Conservation (phyloP, 2,329 filamentous ascomycete species). For the Claviceps citrina region DNA sequence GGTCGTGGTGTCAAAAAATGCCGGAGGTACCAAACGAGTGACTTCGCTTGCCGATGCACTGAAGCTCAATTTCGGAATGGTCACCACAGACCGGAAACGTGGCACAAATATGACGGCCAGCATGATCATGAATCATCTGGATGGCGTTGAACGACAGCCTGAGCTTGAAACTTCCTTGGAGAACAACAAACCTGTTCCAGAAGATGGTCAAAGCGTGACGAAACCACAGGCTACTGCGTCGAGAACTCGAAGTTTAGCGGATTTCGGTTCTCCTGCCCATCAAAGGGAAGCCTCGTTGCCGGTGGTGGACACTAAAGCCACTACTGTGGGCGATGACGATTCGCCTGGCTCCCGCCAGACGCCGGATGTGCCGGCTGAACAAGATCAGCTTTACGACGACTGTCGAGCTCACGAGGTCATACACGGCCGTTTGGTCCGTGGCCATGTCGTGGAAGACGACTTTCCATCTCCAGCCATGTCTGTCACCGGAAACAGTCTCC, state of each 20-base stretch:
- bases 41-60: slow-evolving; percentile 89
- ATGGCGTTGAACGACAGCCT: slow-evolving; percentile 37
- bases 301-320: slow-evolving; percentile 5
- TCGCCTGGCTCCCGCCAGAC: slow-evolving; percentile 12
- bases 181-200: slow-evolving; percentile 9
- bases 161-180: slow-evolving; percentile 21
- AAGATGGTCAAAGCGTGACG: slow-evolving; percentile 10
- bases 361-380: slow-evolving; percentile 16
- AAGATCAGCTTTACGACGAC: slow-evolving; percentile 50
- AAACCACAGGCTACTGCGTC: slow-evolving; percentile 10
- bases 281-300: slow-evolving; percentile 7
- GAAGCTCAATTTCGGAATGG: slow-evolving; percentile 95
- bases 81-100: slow-evolving; percentile 67
- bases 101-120: slow-evolving; percentile 61
- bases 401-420: slow-evolving; percentile 78
- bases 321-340: slow-evolving; percentile 8
- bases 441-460: slow-evolving; percentile 89
- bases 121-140: slow-evolving; percentile 56
- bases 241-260: slow-evolving; percentile 15
- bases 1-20: slow-evolving; percentile 96
- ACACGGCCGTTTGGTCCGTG: slow-evolving; percentile 77
- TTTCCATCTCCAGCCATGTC: slow-evolving; percentile 66
- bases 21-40: slow-evolving; percentile 90
- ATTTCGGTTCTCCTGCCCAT: slow-evolving; percentile 28
- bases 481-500: slow-evolving; percentile 47